Base-by-base conservation (phyloP, 208 protist genomes). In the Zelonia costaricensis region DNA sequence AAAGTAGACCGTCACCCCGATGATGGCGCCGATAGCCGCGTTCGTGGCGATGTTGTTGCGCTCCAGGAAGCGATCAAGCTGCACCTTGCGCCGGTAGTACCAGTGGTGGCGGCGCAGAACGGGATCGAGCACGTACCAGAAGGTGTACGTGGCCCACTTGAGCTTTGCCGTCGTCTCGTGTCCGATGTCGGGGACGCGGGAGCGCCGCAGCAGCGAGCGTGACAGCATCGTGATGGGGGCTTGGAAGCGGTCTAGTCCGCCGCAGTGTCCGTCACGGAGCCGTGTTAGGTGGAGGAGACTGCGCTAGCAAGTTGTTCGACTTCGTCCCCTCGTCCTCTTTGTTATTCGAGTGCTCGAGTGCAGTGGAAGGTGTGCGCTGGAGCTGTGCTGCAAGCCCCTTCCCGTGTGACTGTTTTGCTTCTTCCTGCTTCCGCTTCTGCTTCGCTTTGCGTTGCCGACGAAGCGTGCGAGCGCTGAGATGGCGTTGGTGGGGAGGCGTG, bases 61-160 rank as follows among this genome's bases (percentile, higher is more conserved):
- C 64, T 94, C 88, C 1, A 94, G 68, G 28, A 80, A 83, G 30
- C 83, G 76, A 45, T 94, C 88, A 12, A 92, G 72, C 25, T 71
- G 76, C 13, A 81, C 75, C 63, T 92, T 92, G 44, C 66, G 64
- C 3, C 74, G 88, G 66, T 86, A 92, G 55, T 89, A 94, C 27
- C 42, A 31, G 62, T 82, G 79, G 66, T 94, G 88, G 2, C 66
- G 58, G 33, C 80, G 85, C 54, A 94, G 71, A 10, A 82, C 5
- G 13, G 88, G 88, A 46, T 92, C 83, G 48, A 94, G 60, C 13
- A 87, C 20, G 48, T 83, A 81, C 88, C 85, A 92, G 52, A 91
- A 94, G 16, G 79, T 72, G 69, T 81, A 85, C 16, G 83, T 91
- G 16, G 88, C 88, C 85, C 88, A 94, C 53, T 82, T 82, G 15